Evolutionary conservation across 31 red algal species (phyloP), one percentile per base, ranked within the genome.

Genomic region (Asparagopsis taxiformis): DNA sequence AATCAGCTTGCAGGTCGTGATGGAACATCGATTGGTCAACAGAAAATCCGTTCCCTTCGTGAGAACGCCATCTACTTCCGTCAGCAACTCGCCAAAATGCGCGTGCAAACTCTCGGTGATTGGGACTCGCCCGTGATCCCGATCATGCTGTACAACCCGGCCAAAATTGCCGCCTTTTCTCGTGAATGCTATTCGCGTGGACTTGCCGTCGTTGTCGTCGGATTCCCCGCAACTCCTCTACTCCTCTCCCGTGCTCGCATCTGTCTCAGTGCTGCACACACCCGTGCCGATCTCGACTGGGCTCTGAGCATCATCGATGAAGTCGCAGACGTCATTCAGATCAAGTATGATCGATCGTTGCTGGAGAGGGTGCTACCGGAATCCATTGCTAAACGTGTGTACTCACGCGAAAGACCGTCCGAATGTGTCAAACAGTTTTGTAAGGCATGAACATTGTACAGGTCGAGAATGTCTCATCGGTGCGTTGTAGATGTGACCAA

Each of bases 141-240:
- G 16, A 94, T 98, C 65, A 98, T 98, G 95, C 67, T 98, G 59
- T 98, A 91, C 78, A 67, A 85, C 53, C 91, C 91, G 5, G 63
- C 82, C 3, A 91, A 91, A 59, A 98, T 98, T 55, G 95, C 95
- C 19, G 91, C 90, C 20, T 98, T 98, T 59, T 91, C 85, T 26
- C 74, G 95, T n/a, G 95, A 98, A 65, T 98, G 95, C 58, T 84
- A 91, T 51, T 44, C 59, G 46, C 64, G 95, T 26, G 90, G 91
- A 41, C 51, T 98, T 33, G 95, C 95, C 50, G 90, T 98, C 24
- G 95, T 94, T 25, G 95, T 98, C 20, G 95, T 94, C 25, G 95
- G 95, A 20, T 98, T 98, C 68, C 95, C 95, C 0, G 95, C 95
- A 6, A 94, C 91, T 35, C 95, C 95, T 54, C 54, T 98, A 6